Conservation (phyloP, 352 stramenopile genomes). For the Globisporangium paddicum region DNA sequence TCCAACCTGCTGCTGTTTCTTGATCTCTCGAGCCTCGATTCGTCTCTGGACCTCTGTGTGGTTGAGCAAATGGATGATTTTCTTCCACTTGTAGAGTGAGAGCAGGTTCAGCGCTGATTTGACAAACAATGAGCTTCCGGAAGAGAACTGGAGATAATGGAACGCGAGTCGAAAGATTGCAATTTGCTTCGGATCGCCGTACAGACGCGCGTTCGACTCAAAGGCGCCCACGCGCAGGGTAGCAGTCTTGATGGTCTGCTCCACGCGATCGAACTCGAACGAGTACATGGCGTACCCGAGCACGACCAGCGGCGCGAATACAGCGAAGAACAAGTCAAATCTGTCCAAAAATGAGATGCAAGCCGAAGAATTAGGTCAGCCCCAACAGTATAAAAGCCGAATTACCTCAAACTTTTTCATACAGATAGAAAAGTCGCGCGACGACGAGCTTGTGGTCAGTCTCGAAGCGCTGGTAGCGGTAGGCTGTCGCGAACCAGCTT, state of each 20-base stretch:
- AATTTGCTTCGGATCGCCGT: conserved; percentile 18
- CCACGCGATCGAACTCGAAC: conserved; percentile 19
- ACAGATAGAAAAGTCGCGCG: conserved; percentile 20
- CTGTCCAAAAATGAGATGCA: neutral
- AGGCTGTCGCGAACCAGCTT: conserved; percentile 22
- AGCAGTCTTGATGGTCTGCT: neutral
- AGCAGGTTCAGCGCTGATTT: conserved; percentile 34
- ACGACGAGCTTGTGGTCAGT: conserved; percentile 11
- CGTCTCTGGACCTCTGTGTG: neutral
- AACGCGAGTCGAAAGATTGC: conserved; percentile 18
- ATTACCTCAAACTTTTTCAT: no score
- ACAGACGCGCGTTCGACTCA: conserved; percentile 16
- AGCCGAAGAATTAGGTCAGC: neutral
- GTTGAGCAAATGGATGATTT: conserved; percentile 21
- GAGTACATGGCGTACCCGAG: conserved; percentile 17
- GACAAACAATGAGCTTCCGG: conserved; percentile 7
- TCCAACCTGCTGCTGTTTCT: neutral
- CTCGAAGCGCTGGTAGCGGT: conserved; percentile 17
- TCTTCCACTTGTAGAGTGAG: conserved; percentile 38
- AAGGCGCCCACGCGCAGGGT: conserved; percentile 10
- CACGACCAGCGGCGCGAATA: conserved; percentile 22
- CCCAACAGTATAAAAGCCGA: neutral
- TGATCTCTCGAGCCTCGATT: neutral
- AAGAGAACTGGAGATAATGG: conserved; percentile 14
- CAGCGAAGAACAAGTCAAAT: conserved; percentile 26